Conservation (phyloP, 129 eudicot genomes). For the Silybum marianum region DNA sequence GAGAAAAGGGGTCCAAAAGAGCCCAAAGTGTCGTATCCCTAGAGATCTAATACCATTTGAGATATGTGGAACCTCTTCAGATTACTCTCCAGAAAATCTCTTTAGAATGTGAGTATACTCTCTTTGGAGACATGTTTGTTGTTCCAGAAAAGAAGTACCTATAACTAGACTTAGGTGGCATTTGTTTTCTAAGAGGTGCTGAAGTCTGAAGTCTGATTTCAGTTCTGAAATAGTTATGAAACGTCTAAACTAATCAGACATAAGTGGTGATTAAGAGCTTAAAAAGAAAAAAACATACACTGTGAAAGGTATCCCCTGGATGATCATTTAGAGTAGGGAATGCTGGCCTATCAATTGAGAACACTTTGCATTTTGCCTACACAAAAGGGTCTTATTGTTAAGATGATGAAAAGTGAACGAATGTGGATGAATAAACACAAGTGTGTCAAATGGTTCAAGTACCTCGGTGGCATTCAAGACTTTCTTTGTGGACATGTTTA, state of each 20-base stretch:
- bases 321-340: slow-evolving; percentile 76
- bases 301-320: slow-evolving; percentile 84
- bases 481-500: slow-evolving; percentile 90
- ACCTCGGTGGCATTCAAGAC: slow-evolving; percentile 96
- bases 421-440: slow-evolving; percentile 2
- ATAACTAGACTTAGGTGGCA: slow-evolving; percentile 50
- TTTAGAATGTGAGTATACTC: not conserved
- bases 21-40: too few relatives aligned
- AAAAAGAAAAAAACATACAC: too few relatives aligned
- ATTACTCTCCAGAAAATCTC: too few relatives aligned
- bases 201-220: too few relatives aligned
- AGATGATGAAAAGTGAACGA: slow-evolving; percentile 19
- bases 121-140: not conserved
- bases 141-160: not conserved
- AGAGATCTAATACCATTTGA: too few relatives aligned
- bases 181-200: too few relatives aligned
- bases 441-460: slow-evolving; percentile 18
- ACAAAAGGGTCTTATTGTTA: slow-evolving; percentile 5
- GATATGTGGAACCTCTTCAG: too few relatives aligned
- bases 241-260: too few relatives aligned
- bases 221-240: too few relatives aligned
- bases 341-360: slow-evolving; percentile 88
- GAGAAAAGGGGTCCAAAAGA: not conserved
- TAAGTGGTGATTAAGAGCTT: too few relatives aligned
- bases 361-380: slow-evolving; percentile 82